Evolutionary conservation across 2,329 filamentous ascomycete species (phyloP), one percentile per base, ranked within the genome.

Genomic region (Cercospora sp.): DNA sequence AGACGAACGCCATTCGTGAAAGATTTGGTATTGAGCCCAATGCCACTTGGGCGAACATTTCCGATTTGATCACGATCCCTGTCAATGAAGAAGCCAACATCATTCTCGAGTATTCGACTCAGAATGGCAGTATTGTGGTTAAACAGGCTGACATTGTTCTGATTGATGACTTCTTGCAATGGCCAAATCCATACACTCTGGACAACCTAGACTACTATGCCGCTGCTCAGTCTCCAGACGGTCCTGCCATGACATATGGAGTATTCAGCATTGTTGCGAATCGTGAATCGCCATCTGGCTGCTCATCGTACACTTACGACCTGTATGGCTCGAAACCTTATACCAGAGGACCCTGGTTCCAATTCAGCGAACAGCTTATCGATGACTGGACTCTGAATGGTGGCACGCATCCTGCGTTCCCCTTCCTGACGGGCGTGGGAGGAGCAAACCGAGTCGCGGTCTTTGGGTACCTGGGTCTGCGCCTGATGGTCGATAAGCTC

Each of bases 121-220:
- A 91, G 88, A 90, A 90, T 73, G 87, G 88, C 18, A 87, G 84
- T 18, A 85, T 89, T 10, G 81, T 81, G 0, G 88, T 91, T 60
- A 92, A 92, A 76, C 90, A 92, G 76, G 90, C 89, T 0, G 89
- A 91, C 77, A 85, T 91, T 13, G 87, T 91, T 28, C 79, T 92
- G 37, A 83, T 89, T 55, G 89, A 88, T 5, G 90, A 88, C 74
- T 86, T 90, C 2, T 77, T 91, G 1, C 85, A 86, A 65, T 91
- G 87, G 70, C 83, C 84, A 4, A 82, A 86, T 60, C 85, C 87
- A 53, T 83, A 85, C 71, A 84, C 84, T 13, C 77, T 86, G 58
- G 82, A 81, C 32, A 87, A 91, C 71, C 78, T 91, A 21, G 87
- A 91, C 72, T 91, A 90, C 74, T 91, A 91, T 73, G 89, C 90